Evolutionary conservation across 805 yeast genomes (phyloP).

Genomic region (Torulaspora microellipsoides): DNA sequence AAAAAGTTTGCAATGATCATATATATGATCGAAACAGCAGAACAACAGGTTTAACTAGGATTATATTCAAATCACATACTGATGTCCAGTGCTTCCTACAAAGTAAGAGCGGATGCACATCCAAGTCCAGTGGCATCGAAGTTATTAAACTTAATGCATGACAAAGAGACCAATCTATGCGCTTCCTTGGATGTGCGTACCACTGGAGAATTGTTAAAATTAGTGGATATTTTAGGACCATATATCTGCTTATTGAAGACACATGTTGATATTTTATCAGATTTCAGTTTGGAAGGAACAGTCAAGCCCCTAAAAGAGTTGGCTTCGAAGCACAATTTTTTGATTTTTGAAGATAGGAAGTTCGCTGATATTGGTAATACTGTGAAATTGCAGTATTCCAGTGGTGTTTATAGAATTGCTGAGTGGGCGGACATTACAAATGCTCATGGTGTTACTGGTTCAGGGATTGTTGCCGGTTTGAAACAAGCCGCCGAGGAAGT

Average conservation of each 20-base stretch:
- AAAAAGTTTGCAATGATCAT: too few species aligned
- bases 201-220: conserved; percentile 64
- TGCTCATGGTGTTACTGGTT: conserved; percentile 96
- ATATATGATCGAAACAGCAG: too few species aligned
- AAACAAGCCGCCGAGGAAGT: conserved; percentile 70
- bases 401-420: conserved; percentile 86
- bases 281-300: conserved; percentile 77
- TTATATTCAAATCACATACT: background rate
- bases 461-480: conserved; percentile 85
- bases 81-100: conserved; percentile 44
- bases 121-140: conserved; percentile 75
- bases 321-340: conserved; percentile 76
- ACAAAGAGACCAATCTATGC: conserved; percentile 82
- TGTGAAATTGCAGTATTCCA: conserved; percentile 86
- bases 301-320: conserved; percentile 67
- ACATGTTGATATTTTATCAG: conserved; percentile 89
- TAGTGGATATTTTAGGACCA: conserved; percentile 84
- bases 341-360: conserved; percentile 95
- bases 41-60: too few species aligned
- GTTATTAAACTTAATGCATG: conserved; percentile 67
- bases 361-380: conserved; percentile 99
- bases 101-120: conserved; percentile 65
- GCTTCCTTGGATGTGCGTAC: conserved; percentile 89
- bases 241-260: conserved; percentile 88
- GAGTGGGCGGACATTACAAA: conserved; percentile 96